These are phyloP conservation scores for Shiraia bambusicola DNA, from an alignment of 2,329 filamentous ascomycete genomes.

Conservation along the genomic window DNA sequence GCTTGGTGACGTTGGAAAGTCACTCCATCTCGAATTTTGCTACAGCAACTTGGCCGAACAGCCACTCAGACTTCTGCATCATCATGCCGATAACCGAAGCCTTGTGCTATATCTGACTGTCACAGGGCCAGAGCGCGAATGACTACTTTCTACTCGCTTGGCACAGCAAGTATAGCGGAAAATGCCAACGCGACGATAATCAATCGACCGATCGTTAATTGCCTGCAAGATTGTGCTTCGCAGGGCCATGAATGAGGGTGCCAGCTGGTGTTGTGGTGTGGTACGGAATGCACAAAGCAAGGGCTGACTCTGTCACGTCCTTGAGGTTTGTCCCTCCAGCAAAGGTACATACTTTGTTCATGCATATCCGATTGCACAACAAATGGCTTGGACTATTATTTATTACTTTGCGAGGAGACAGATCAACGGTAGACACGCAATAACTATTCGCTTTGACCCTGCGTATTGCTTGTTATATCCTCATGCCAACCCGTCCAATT, in stretches of 20 bases:
- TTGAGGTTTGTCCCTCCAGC: no score
- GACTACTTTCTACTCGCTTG: neutral
- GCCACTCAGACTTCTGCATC: neutral
- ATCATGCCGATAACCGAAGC: constrained; percentile 2
- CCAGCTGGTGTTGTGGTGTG: neutral
- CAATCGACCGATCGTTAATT: neutral
- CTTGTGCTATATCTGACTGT: neutral
- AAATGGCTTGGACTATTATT: no score
- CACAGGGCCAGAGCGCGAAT: constrained; percentile 1
- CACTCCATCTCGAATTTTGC: neutral
- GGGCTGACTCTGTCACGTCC: no score
- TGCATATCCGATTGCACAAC: no score
- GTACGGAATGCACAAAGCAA: no score
- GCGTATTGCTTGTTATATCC: no score
- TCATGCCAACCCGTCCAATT: no score
- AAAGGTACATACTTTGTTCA: no score
- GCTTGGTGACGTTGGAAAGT: neutral
- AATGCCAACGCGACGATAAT: neutral
- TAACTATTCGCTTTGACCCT: no score
- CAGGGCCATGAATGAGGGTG: neutral
- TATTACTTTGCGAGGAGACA: no score
- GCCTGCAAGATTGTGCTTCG: neutral
- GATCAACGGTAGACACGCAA: no score
- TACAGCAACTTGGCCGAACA: neutral
- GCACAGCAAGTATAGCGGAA: neutral